Base-by-base conservation (phyloP, 257 asterid species). In the Apocynum venetum region DNA sequence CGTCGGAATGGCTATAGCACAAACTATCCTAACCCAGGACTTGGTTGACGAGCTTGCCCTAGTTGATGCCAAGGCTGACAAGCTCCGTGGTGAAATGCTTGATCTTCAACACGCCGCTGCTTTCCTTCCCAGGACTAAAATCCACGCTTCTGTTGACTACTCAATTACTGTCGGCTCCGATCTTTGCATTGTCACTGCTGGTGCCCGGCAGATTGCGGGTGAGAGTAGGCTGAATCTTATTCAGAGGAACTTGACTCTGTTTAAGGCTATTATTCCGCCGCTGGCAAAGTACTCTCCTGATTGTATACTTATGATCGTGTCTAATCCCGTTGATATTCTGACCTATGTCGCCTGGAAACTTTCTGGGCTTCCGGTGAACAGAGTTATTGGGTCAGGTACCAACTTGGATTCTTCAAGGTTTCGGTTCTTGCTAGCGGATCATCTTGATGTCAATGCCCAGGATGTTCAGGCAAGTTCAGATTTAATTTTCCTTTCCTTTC, bases 1-100 rank as follows among this genome's bases (percentile, higher is more conserved):
- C 83, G 98, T 93, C 51, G 97, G 98, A 14, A 93, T 91, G 97
- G 98, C 98, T 76, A 93, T 93, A 46, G 97, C 98, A 7, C 98
- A 93, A 78, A 93, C 98, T 55, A 90, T 93, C 81, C 86, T 93
- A 41, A 93, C 98, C 47, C 98, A 93, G 25, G 96, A 93, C 78
- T 92, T 93, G 79, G 89, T 71, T 75, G 98, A 93, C 82, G 97
- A 88, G 71, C 87, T 93, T n/a, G 85, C 89, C 70, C 91, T 93
- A 44, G 88, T 93, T 76, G 97, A 93, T 76, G 91, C 96, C 31
- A 90, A 84, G 3, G 80, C 86, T 19, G 91, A 90, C 75, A 91
- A 91, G 80, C 96, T 93, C 83, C 91, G 88, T 48, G 98, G 98
- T 47, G 98, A 91, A 83, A 84, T 91, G 85, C 94, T 93, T 35